phyloP scores from a whole-genome alignment of 495 filamentous ascomycete genomes.

The Articulospora tetracladia region DNA sequence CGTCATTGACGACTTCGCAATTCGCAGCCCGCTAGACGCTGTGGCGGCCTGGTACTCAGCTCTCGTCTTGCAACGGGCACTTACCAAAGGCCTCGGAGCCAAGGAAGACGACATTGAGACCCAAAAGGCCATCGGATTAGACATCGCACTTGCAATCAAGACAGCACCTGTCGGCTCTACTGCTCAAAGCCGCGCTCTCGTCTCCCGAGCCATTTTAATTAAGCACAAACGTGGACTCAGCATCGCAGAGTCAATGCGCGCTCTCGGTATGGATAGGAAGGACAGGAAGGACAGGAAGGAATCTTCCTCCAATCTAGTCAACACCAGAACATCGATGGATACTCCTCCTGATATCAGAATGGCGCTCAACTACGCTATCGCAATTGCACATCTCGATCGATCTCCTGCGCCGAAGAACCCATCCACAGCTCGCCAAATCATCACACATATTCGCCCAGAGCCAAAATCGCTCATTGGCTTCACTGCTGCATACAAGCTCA shows the following conservation, averaged over 20 bases:
- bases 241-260: constrained; percentile 51
- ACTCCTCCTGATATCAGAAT: constrained; percentile 61
- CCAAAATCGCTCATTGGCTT: constrained; percentile 70
- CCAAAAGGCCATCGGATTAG: constrained; percentile 44
- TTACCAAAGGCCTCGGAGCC: constrained; percentile 56
- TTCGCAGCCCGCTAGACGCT: constrained; percentile 84
- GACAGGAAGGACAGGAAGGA: constrained; percentile 11
- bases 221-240: constrained; percentile 47
- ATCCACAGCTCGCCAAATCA: constrained; percentile 37
- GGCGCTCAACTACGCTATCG: constrained; percentile 78
- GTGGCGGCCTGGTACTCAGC: constrained; percentile 89
- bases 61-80: constrained; percentile 64
- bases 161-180: constrained; percentile 78
- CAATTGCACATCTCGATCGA: constrained; percentile 62
- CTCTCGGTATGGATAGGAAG: constrained; percentile 40
- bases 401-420: constrained; percentile 32
- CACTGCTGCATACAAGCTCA: constrained; percentile 67
- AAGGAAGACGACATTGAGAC: constrained; percentile 11
- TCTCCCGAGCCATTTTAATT: constrained; percentile 60
- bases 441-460: constrained; percentile 39
- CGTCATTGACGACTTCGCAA: constrained; percentile 81
- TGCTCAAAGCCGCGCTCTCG: constrained; percentile 72
- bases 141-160: constrained; percentile 64
- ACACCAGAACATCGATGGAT: constrained; percentile 30
- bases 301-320: constrained; percentile 8